Percentiles rank a stretch among this genome's conserved stretches.
These are phyloP conservation scores for Pseudogymnoascus sp. DNA, from an alignment of 2,329 filamentous ascomycete genomes.

Conservation along the genomic window DNA sequence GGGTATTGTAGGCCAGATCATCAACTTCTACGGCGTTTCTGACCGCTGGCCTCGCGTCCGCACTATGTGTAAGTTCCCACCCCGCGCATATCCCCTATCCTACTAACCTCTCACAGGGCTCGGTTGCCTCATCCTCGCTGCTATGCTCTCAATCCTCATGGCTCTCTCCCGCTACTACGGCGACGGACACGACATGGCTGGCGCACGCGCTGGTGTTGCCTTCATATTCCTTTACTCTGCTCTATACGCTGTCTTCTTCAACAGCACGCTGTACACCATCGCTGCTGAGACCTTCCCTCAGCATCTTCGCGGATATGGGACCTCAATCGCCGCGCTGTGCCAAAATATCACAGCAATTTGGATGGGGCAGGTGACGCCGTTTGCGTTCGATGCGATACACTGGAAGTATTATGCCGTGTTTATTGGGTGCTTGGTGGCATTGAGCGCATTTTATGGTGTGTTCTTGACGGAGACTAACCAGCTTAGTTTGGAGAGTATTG, in stretches of 20 bases:
- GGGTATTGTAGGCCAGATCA: conserved; percentile 27
- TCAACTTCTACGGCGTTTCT: conserved; percentile 26
- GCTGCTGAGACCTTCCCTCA: conserved; percentile 27
- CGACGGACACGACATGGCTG: conserved; percentile 15
- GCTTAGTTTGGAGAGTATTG: conserved; percentile 30
- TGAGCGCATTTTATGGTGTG: conserved; percentile 28
- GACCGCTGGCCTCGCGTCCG: conserved; percentile 27
- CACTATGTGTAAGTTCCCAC: conserved; percentile 13
- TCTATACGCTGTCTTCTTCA: conserved; percentile 27
- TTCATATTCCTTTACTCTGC: conserved; percentile 30
- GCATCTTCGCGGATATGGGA: conserved; percentile 21
- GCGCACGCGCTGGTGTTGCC: conserved; percentile 24
- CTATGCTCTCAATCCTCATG: conserved; percentile 25
- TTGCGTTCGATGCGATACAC: conserved; percentile 25
- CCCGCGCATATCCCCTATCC: conserved; percentile 16
- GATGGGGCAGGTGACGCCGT: conserved; percentile 25
- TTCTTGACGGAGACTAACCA: conserved; percentile 32
- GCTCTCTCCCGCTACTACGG: conserved; percentile 20
- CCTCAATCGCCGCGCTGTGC: conserved; percentile 26
- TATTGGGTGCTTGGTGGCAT: conserved; percentile 28
- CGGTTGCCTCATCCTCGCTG: conserved; percentile 21
- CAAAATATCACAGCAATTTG: conserved; percentile 29
- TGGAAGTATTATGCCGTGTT: conserved; percentile 32
- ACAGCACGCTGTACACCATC: conserved; percentile 29
- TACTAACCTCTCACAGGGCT: conserved; percentile 20